Evolutionary conservation across 2,329 filamentous ascomycete species (phyloP).

Genomic region (Fusarium equiseti): DNA sequence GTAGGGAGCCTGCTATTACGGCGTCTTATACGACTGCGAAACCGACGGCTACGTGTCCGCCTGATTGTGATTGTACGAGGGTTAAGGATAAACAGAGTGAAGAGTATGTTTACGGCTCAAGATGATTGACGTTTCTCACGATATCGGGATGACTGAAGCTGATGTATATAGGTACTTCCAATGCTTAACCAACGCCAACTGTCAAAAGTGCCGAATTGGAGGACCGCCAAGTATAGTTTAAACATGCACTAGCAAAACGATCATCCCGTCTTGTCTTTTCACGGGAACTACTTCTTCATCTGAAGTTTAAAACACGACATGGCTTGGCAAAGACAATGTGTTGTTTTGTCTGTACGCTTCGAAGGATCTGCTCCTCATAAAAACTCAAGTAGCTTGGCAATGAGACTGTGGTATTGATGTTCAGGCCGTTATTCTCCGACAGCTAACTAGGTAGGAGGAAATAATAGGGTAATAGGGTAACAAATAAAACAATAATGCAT

Average conservation of each 20-base stretch:
- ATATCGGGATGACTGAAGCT: neutral
- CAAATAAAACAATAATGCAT: conserved; percentile 2
- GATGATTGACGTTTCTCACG: no score
- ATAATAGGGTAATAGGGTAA: neutral
- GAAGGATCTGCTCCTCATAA: no score
- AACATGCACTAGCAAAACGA: neutral
- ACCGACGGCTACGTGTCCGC: conserved; percentile 11
- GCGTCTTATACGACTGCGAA: conserved; percentile 6
- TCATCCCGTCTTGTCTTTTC: neutral
- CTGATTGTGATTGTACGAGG: conserved; percentile 42
- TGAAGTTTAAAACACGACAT: neutral
- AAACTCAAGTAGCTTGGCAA: no score
- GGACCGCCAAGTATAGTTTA: neutral
- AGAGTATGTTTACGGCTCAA: conserved; percentile 38
- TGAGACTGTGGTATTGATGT: neutral
- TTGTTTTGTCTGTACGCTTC: no score
- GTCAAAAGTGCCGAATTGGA: conserved; percentile 32
- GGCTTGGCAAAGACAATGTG: neutral
- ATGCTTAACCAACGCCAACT: conserved; percentile 51
- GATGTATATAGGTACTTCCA: conserved; percentile 49
- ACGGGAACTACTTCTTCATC: neutral
- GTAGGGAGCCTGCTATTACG: conserved; percentile 35
- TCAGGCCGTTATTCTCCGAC: neutral
- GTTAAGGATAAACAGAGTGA: conserved; percentile 47
- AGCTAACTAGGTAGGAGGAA: neutral